These are phyloP conservation scores for Candida piceae DNA, from an alignment of 805 yeast genomes.

Conservation along the genomic window DNA sequence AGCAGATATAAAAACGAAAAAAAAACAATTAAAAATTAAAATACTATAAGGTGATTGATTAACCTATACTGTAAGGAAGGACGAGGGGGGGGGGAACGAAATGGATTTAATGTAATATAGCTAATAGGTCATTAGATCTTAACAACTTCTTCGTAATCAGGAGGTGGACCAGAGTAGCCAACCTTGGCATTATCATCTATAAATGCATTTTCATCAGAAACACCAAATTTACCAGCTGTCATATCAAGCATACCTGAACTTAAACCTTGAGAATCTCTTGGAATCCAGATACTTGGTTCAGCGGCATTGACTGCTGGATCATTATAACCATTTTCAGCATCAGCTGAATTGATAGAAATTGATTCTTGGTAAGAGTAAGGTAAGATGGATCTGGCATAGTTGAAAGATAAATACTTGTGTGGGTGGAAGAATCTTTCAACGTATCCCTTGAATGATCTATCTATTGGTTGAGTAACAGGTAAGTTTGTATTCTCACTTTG, in stretches of 20 bases:
- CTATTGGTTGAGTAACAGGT: conserved; percentile 7
- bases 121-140: conserved; percentile 4
- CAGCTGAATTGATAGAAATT: conserved; percentile 5
- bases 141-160: conserved; percentile 53
- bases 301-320: conserved; percentile 54
- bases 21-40: too few relatives aligned
- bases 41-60: too few relatives aligned
- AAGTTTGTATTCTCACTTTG: conserved; percentile 3
- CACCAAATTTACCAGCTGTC: conserved; percentile 51
- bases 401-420: conserved; percentile 35
- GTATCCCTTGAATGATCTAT: conserved; percentile 7
- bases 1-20: too few relatives aligned
- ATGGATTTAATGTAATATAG: too few relatives aligned
- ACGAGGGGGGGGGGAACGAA: too few relatives aligned
- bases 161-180: conserved; percentile 60
- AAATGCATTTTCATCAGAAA: conserved; percentile 52
- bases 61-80: too few relatives aligned
- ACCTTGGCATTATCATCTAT: conserved; percentile 54
- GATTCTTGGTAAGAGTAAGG: conserved; percentile 31
- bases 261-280: conserved; percentile 63
- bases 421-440: conserved; percentile 45
- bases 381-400: conserved; percentile 35
- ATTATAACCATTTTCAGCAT: conserved; percentile 30
- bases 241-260: conserved; percentile 52
- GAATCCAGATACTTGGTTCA: conserved; percentile 66